Percentiles rank a stretch among this genome's conserved stretches.
Conservation (phyloP, 1,284 basidiomycete genomes). For the Malassezia slooffiae region DNA sequence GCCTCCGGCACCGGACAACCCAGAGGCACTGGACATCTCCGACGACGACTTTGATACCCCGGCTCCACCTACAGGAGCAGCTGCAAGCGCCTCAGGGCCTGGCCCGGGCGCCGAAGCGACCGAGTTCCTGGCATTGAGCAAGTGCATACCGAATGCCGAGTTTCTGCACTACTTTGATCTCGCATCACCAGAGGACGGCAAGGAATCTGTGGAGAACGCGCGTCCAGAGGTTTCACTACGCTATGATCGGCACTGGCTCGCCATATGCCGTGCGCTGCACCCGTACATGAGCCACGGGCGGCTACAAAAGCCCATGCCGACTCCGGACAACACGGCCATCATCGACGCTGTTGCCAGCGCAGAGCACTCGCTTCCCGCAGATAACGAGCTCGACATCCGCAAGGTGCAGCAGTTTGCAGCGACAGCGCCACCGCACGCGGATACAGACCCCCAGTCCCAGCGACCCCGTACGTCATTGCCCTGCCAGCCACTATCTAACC, state of each 20-base stretch:
- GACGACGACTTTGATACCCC: constrained; percentile 21
- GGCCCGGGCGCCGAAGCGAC: constrained; percentile 50
- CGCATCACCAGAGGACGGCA: constrained; percentile 15
- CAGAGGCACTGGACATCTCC: constrained; percentile 22
- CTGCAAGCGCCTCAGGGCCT: too few relatives aligned
- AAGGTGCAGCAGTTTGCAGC: constrained; percentile 25
- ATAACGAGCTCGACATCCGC: constrained; percentile 14
- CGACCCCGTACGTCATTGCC: neutral
- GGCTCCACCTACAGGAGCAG: constrained; percentile 13
- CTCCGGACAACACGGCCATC: constrained; percentile 52
- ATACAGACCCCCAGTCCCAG: neutral
- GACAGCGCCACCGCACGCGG: constrained; percentile 47
- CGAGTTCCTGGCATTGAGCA: constrained; percentile 81
- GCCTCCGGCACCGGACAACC: constrained; percentile 10
- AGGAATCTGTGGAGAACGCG: neutral
- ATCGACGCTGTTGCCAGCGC: constrained; percentile 47
- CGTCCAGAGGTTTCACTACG: constrained; percentile 21
- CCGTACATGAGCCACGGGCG: constrained; percentile 58
- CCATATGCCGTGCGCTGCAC: constrained; percentile 76
- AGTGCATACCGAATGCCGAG: constrained; percentile 68
- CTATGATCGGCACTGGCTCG: constrained; percentile 80
- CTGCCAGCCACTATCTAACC: constrained; percentile 38
- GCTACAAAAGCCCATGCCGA: constrained; percentile 54
- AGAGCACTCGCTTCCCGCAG: constrained; percentile 48
- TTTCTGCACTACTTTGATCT: constrained; percentile 56